Base-by-base conservation (phyloP, 129 eudicot species). In the Daucus carota region DNA sequence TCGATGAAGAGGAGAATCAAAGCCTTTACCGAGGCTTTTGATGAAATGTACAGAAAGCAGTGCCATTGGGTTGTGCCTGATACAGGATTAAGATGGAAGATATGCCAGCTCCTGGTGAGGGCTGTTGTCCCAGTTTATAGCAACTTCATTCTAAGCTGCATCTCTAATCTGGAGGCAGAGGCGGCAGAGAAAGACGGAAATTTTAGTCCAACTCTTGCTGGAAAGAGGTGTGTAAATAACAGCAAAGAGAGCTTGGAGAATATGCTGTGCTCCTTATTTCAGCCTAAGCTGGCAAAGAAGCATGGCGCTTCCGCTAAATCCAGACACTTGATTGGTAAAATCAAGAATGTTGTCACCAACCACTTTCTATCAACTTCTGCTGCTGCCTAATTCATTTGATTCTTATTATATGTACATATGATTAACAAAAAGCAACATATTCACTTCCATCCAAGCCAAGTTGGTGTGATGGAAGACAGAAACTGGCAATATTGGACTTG, bases 51-150 rank as follows among this genome's bases (percentile, higher is more conserved):
- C 60, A 80, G 47, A 77, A 86, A 87, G 80, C 97, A 94, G 77
- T 87, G 81, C 1, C 73, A 77, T 1, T 94, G 98, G 98, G 85
- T 86, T 40, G 78, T 91, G 80, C 78, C 78, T 20, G 98, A 94
- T 59, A 72, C 83, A 77, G 87, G 44, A 44, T 60, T 91, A 80
- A 89, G 96, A 80, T 85, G 83, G 90, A 87, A 79, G 77, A 86
- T 77, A 57, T 76, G 89, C 71, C 83, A 81, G 79, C 76, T 81
- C 48, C 73, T 91, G 75, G 80, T 83, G 79, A 84, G 85, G 75
- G 78, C 75, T 9, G 70, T 89, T 41, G 80, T 91, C 65, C 90
- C 90, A 20, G 82, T 72, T 74, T 91, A 93, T 72, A 87, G 77
- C 80, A 81, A 67, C 40, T 87, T 76, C 72, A 18, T 87, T 66